Evolutionary conservation across 352 stramenopile genomes (phyloP).

Genomic region (Pythium periplocum): DNA sequence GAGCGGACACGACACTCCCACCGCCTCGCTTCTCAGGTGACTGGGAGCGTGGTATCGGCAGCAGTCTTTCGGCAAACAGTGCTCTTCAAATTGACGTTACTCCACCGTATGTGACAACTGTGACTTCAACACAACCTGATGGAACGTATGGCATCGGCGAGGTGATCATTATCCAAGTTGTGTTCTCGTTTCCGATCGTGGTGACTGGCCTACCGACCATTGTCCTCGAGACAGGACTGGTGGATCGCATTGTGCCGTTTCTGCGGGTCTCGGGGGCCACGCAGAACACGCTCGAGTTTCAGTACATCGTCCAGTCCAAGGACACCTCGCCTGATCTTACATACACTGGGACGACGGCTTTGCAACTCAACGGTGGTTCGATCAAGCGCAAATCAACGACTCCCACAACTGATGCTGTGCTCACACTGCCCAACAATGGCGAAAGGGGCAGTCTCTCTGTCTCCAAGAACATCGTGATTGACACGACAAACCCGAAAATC

Average conservation of each 20-base stretch:
- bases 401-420: slow-evolving; percentile 37
- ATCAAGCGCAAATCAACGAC: slow-evolving; percentile 51
- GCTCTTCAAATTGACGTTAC: slow-evolving; percentile 50
- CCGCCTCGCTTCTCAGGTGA: slow-evolving; percentile 39
- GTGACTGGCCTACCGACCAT: slow-evolving; percentile 50
- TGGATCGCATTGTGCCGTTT: slow-evolving; percentile 60
- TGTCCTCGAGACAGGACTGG: slow-evolving; percentile 54
- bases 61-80: slow-evolving; percentile 45
- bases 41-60: slow-evolving; percentile 57
- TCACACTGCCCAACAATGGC: slow-evolving; percentile 50
- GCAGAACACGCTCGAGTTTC: slow-evolving; percentile 53
- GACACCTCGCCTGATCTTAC: slow-evolving; percentile 67
- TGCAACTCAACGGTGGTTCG: slow-evolving; percentile 52
- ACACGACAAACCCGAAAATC: slow-evolving; percentile 50
- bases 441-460: slow-evolving; percentile 55
- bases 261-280: slow-evolving; percentile 28
- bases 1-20: slow-evolving; percentile 42
- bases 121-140: slow-evolving; percentile 55
- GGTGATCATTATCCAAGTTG: slow-evolving; percentile 63
- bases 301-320: slow-evolving; percentile 64
- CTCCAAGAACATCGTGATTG: slow-evolving; percentile 69
- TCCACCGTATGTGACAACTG: slow-evolving; percentile 31
- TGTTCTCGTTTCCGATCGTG: slow-evolving; percentile 61
- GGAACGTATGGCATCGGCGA: slow-evolving; percentile 72
- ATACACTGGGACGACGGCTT: slow-evolving; percentile 37